phyloP scores from a whole-genome alignment of 331 rosid genomes.

The Quercus tomentella region DNA sequence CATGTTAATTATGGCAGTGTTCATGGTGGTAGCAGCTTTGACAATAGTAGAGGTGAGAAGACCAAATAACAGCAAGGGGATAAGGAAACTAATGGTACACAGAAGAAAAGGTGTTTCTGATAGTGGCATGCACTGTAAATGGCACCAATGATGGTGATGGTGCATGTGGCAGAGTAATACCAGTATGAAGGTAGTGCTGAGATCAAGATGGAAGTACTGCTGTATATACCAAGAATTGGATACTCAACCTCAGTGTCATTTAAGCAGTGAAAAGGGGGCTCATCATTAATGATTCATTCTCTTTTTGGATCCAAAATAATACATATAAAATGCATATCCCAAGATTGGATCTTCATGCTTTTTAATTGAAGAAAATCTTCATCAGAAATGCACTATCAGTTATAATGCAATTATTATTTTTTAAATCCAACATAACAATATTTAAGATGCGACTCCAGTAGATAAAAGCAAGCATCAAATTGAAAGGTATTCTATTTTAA shows the following conservation, averaged over 20 bases:
- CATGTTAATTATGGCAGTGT: neutral
- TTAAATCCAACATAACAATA: neutral
- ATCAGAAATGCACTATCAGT: neutral
- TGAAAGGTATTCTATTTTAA: neutral
- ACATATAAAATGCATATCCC: neutral
- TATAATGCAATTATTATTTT: neutral
- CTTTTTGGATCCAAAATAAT: neutral
- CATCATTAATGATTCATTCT: neutral
- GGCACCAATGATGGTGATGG: neutral
- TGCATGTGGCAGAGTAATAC: neutral
- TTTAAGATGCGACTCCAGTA: neutral
- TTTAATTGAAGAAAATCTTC: neutral
- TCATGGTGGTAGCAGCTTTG: neutral
- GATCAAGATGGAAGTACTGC: neutral
- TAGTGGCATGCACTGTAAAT: neutral
- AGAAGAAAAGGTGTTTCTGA: neutral
- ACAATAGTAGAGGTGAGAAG: neutral
- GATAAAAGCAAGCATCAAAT: neutral
- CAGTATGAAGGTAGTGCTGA: neutral
- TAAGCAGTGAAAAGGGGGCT: neutral
- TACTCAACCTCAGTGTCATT: neutral
- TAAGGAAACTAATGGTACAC: neutral
- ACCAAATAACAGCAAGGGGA: too few relatives aligned
- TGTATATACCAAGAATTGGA: neutral
- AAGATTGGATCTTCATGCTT: neutral